A percentile compares a stretch with the other conserved stretches of the same genome.
Conservation (phyloP, 768 basidiomycete genomes). For the Hysterangium stoloniferum region DNA sequence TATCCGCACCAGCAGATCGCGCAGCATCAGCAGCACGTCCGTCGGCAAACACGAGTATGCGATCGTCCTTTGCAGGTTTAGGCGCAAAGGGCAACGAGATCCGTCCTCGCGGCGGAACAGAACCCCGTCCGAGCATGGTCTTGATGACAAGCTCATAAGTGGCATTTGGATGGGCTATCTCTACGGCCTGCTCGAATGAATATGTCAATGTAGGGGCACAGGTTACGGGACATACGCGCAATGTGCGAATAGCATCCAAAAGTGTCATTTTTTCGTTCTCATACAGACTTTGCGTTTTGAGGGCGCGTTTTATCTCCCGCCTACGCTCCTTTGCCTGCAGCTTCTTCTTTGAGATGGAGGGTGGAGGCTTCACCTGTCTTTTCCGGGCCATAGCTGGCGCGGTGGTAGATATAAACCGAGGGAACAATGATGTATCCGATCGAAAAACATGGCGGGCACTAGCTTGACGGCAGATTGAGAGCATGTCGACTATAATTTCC, state of each 20-base stretch:
- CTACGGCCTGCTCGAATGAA: constrained; percentile 54
- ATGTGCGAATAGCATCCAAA: constrained; percentile 55
- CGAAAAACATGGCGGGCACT: no score
- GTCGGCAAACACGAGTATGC: constrained; percentile 90
- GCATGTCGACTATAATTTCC: no score
- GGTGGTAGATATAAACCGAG: constrained; percentile 1
- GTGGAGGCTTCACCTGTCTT: constrained; percentile 37
- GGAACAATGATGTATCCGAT: no score
- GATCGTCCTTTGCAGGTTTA: constrained; percentile 60
- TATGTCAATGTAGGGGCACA: constrained; percentile 1
- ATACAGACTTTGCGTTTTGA: constrained; percentile 42
- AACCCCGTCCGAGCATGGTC: constrained; percentile 69
- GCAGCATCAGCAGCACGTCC: constrained; percentile 78
- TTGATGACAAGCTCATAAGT: constrained; percentile 78
- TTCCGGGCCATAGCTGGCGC: constrained; percentile 34
- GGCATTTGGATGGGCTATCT: constrained; percentile 66
- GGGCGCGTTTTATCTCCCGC: constrained; percentile 36
- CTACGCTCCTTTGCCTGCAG: constrained; percentile 51
- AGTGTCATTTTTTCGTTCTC: constrained; percentile 62
- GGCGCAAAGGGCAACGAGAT: constrained; percentile 78
- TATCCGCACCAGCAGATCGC: constrained; percentile 77
- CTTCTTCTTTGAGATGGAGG: constrained; percentile 62
- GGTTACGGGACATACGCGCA: constrained; percentile 50
- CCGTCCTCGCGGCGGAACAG: constrained; percentile 83
- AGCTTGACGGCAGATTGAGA: no score